These are phyloP conservation scores for Backusella westeae DNA, from an alignment of 192 early-diverging fungal species.

Conservation along the genomic window DNA sequence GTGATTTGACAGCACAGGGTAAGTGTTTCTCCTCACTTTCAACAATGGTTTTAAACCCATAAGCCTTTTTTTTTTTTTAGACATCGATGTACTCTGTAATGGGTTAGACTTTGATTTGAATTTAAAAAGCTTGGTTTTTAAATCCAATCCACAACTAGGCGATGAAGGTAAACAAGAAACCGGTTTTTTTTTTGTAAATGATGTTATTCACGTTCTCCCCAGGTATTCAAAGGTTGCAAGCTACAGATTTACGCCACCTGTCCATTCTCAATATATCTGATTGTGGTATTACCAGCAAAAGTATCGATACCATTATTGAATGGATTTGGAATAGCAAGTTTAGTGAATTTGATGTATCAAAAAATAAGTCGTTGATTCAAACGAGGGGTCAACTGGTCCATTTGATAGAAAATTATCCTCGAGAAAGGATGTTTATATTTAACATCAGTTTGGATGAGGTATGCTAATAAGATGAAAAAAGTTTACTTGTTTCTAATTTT, in stretches of 20 bases:
- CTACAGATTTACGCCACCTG: background rate
- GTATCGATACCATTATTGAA: background rate
- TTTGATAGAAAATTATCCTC: background rate
- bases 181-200: background rate
- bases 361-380: background rate
- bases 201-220: background rate
- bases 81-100: background rate
- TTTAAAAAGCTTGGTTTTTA: background rate
- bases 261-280: background rate
- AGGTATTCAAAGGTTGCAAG: background rate
- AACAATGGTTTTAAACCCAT: background rate
- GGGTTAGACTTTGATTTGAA: background rate
- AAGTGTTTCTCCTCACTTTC: background rate
- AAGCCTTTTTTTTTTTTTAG: background rate
- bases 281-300: background rate
- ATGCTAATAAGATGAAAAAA: background rate
- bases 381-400: background rate
- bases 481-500: background rate
- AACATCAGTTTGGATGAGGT: background rate
- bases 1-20: background rate
- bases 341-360: background rate
- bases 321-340: background rate
- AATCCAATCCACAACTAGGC: background rate
- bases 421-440: background rate
- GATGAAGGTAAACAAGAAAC: background rate